phyloP scores from a whole-genome alignment of 2,329 filamentous ascomycete genomes.

The Penicillium hesseltinei region DNA sequence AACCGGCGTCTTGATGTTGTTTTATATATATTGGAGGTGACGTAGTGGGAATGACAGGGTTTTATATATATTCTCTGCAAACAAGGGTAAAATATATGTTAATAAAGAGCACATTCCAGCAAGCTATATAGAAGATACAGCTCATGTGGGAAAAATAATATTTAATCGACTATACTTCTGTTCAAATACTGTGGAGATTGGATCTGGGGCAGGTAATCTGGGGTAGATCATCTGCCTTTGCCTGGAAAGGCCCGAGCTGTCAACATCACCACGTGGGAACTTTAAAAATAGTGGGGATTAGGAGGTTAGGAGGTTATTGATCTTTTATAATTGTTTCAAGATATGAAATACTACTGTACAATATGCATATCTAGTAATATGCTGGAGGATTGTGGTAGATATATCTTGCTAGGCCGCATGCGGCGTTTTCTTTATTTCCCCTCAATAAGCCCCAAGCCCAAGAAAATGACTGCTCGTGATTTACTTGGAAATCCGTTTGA shows the following conservation, averaged over 20 bases:
- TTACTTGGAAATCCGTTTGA: background rate
- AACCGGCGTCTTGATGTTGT: too few relatives aligned
- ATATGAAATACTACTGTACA: too few relatives aligned
- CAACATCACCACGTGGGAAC: slow-evolving; percentile 3
- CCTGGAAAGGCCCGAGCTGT: background rate
- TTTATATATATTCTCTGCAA: background rate
- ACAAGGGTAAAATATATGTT: background rate
- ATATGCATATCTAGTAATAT: too few relatives aligned
- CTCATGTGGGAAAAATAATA: too few relatives aligned
- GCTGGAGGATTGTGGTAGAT: too few relatives aligned
- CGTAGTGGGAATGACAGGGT: too few relatives aligned
- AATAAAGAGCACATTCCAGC: too few relatives aligned
- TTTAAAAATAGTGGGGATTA: background rate
- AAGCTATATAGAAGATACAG: too few relatives aligned
- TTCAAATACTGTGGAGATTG: background rate
- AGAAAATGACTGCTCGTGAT: background rate
- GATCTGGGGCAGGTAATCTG: background rate
- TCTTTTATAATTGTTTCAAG: too few relatives aligned
- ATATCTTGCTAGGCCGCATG: background rate
- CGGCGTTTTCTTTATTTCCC: background rate
- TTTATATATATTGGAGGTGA: too few relatives aligned
- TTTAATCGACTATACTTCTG: background rate
- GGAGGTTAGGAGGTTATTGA: too few relatives aligned
- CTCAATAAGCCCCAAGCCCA: background rate
- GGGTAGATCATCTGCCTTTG: background rate